phyloP scores from a whole-genome alignment of 2,329 filamentous ascomycete species.

The Cladosporium colombiae region DNA sequence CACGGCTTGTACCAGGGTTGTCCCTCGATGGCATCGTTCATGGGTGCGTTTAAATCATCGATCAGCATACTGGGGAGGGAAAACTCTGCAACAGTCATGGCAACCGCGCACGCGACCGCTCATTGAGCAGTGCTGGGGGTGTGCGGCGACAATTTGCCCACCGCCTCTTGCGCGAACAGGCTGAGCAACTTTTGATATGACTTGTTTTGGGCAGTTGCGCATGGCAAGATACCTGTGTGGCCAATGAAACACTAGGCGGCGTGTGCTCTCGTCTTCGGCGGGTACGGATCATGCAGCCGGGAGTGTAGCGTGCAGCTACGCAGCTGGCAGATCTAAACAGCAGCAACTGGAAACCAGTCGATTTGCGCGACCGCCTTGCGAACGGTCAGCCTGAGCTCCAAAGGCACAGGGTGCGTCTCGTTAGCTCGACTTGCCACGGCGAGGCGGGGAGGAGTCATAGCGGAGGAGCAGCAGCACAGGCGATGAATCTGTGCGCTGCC shows the following conservation, averaged over 20 bases:
- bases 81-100: constrained; percentile 15
- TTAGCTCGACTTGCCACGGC: constrained; percentile 11
- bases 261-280: constrained; percentile 8
- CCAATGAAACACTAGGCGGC: constrained; percentile 17
- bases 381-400: not conserved
- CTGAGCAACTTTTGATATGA: constrained; percentile 11
- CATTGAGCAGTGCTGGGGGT: constrained; percentile 11
- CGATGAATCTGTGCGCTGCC: constrained; percentile 11
- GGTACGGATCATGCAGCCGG: constrained; percentile 17
- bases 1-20: constrained; percentile 1
- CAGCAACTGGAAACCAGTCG: constrained; percentile 11
- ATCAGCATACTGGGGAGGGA: not conserved
- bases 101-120: constrained; percentile 18
- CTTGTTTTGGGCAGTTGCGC: constrained; percentile 18
- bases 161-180: constrained; percentile 11
- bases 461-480: not conserved
- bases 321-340: constrained; percentile 12
- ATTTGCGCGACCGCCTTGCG: constrained; percentile 13
- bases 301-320: constrained; percentile 11
- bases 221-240: constrained; percentile 11
- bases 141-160: constrained; percentile 10
- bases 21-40: constrained; percentile 8
- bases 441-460: constrained; percentile 12
- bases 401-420: not conserved
- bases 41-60: constrained; percentile 9